Evolutionary conservation across 192 early-diverging fungal species (phyloP).

Genomic region (Coemansia sp.): DNA sequence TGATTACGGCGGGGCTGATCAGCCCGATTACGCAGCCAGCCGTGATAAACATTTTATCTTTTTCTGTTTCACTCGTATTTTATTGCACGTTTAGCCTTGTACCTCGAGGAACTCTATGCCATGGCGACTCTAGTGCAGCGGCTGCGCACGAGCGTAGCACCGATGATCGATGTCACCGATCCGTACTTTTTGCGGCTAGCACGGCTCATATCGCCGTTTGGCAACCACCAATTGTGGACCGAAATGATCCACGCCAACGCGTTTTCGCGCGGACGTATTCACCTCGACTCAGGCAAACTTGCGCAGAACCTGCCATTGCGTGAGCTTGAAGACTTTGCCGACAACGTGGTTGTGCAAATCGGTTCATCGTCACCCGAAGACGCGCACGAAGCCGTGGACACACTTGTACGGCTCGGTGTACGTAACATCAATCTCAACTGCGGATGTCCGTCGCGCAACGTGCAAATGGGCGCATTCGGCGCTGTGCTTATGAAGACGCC

Average conservation of each 20-base stretch:
- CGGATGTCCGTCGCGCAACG: slow-evolving; percentile 70
- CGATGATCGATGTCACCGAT: slow-evolving; percentile 77
- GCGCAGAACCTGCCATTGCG: slow-evolving; percentile 27
- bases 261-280: slow-evolving; percentile 40
- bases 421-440: slow-evolving; percentile 69
- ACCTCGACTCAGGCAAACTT: slow-evolving; percentile 14
- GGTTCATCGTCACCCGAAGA: slow-evolving; percentile 34
- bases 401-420: slow-evolving; percentile 59
- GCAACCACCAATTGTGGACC: slow-evolving; percentile 61
- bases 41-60: background rate
- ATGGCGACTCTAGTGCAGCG: slow-evolving; percentile 19
- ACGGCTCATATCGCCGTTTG: slow-evolving; percentile 64
- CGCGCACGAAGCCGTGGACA: slow-evolving; percentile 26
- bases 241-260: slow-evolving; percentile 70
- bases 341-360: slow-evolving; percentile 48
- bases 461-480: slow-evolving; percentile 66
- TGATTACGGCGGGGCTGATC: too few relatives aligned
- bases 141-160: slow-evolving; percentile 63
- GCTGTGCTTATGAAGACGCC: slow-evolving; percentile 73
- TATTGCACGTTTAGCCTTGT: too few relatives aligned
- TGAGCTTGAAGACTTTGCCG: slow-evolving; percentile 34
- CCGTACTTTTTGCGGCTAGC: slow-evolving; percentile 65
- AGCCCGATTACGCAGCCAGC: background rate
- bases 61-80: too few relatives aligned
- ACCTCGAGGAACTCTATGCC: background rate